Evolutionary conservation across 257 asterid genomes (phyloP).

Genomic region (Ballota nigra): DNA sequence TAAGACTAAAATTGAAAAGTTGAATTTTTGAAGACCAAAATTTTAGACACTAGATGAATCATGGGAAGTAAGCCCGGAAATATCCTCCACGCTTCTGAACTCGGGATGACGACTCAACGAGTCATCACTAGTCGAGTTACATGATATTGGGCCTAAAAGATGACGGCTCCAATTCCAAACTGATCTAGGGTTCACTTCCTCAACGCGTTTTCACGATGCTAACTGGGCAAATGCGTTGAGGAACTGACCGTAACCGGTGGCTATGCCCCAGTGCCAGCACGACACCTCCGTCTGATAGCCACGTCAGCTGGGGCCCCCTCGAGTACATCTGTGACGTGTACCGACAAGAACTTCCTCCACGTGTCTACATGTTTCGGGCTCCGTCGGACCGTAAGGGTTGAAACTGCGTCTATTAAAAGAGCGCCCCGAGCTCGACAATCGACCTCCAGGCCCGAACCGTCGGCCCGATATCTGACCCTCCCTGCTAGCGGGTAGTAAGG

Average conservation of each 20-base stretch:
- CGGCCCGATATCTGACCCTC: slow-evolving; percentile 48
- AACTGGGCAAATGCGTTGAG: slow-evolving; percentile 59
- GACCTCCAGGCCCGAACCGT: slow-evolving; percentile 60
- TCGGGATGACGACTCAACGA: slow-evolving; percentile 35
- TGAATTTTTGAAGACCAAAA: no score
- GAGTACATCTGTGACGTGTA: slow-evolving; percentile 48
- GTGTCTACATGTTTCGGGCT: slow-evolving; percentile 35
- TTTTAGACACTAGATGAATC: no score
- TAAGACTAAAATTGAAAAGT: no score
- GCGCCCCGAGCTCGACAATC: slow-evolving; percentile 65
- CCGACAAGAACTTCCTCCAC: slow-evolving; percentile 53
- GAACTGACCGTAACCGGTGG: slow-evolving; percentile 62
- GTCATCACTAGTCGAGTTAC: background rate
- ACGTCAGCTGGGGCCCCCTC: slow-evolving; percentile 73
- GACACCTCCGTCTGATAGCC: slow-evolving; percentile 63
- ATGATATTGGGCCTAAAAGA: slow-evolving; percentile 28
- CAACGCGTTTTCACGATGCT: slow-evolving; percentile 31
- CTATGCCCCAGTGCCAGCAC: slow-evolving; percentile 51
- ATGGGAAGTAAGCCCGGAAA: slow-evolving; percentile 37
- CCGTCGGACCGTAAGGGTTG: slow-evolving; percentile 34
- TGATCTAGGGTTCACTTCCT: slow-evolving; percentile 31
- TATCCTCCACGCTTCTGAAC: slow-evolving; percentile 43
- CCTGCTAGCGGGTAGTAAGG: slow-evolving; percentile 79
- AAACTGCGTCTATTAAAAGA: slow-evolving; percentile 43
- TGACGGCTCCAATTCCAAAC: slow-evolving; percentile 57